Evolutionary conservation across 768 basidiomycete species (phyloP).

Genomic region (Termitomyces sp.): DNA sequence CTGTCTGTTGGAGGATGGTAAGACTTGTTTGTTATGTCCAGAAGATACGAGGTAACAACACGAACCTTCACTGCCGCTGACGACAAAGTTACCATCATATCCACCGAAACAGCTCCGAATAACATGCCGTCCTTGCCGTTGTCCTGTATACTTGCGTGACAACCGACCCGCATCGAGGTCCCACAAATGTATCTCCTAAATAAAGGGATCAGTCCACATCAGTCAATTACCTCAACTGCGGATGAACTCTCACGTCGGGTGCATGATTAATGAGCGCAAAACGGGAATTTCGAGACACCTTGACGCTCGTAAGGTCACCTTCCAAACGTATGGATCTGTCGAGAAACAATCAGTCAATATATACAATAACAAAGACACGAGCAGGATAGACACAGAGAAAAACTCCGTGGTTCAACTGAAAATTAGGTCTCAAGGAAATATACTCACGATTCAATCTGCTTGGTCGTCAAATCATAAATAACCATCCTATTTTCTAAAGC

Average conservation of each 20-base stretch:
- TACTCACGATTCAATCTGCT: slow-evolving; percentile 63
- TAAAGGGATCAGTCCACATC: slow-evolving; percentile 10
- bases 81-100: slow-evolving; percentile 78
- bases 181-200: slow-evolving; percentile 87
- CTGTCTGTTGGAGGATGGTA: slow-evolving; percentile 52
- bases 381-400: background rate
- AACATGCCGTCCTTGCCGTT: slow-evolving; percentile 77
- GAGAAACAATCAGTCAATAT: slow-evolving; percentile 6
- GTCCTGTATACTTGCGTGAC: slow-evolving; percentile 80
- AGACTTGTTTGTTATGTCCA: slow-evolving; percentile 10
- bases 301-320: slow-evolving; percentile 85
- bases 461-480: slow-evolving; percentile 70
- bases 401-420: background rate
- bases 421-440: background rate
- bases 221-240: slow-evolving; percentile 3
- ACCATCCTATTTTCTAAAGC: slow-evolving; percentile 59
- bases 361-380: background rate
- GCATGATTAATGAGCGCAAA: slow-evolving; percentile 84
- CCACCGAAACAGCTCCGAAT: slow-evolving; percentile 95
- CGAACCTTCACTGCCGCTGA: slow-evolving; percentile 94
- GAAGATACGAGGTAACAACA: slow-evolving; percentile 3
- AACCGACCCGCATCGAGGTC: slow-evolving; percentile 66
- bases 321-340: slow-evolving; percentile 59
- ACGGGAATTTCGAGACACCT: slow-evolving; percentile 79
- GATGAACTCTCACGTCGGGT: slow-evolving; percentile 63